A percentile compares a stretch with the other conserved stretches of the same genome.
phyloP scores from a whole-genome alignment of 768 basidiomycete genomes.

The Suillus weaverae region DNA sequence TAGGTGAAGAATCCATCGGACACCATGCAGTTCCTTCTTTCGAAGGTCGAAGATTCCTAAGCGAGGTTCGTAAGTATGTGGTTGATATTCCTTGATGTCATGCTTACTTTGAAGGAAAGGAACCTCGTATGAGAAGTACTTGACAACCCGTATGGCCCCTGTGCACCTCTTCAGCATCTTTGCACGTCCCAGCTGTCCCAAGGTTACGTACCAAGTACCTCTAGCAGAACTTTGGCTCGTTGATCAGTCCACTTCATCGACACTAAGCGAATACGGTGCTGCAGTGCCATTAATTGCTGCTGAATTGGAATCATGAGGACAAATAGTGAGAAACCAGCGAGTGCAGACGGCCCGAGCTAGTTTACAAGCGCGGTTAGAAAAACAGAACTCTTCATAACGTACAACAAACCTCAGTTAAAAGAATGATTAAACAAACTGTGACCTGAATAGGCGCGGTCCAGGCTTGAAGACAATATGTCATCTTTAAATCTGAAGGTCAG shows the following conservation, averaged over 20 bases:
- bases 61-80: not conserved
- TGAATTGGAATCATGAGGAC: conserved; percentile 62
- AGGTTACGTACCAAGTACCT: conserved; percentile 50
- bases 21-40: not conserved
- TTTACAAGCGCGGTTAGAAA: not conserved
- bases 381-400: not conserved
- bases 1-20: conserved; percentile 3
- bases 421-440: conserved; percentile 55
- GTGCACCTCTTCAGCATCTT: not conserved
- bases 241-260: conserved; percentile 65
- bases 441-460: conserved; percentile 75
- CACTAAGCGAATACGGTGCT: conserved; percentile 51
- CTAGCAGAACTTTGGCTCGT: conserved; percentile 63
- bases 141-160: conserved; percentile 72
- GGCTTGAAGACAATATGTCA: conserved; percentile 28
- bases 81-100: conserved; percentile 1
- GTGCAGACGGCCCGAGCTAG: conserved; percentile 67
- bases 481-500: not conserved
- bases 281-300: conserved; percentile 59
- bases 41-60: conserved; percentile 34
- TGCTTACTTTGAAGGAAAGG: conserved; percentile 63
- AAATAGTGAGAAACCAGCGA: conserved; percentile 71
- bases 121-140: conserved; percentile 72
- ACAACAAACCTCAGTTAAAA: conserved; percentile 51
- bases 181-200: not conserved